phyloP scores from a whole-genome alignment of 1,284 basidiomycete genomes.

The Boletus chippewaensis region DNA sequence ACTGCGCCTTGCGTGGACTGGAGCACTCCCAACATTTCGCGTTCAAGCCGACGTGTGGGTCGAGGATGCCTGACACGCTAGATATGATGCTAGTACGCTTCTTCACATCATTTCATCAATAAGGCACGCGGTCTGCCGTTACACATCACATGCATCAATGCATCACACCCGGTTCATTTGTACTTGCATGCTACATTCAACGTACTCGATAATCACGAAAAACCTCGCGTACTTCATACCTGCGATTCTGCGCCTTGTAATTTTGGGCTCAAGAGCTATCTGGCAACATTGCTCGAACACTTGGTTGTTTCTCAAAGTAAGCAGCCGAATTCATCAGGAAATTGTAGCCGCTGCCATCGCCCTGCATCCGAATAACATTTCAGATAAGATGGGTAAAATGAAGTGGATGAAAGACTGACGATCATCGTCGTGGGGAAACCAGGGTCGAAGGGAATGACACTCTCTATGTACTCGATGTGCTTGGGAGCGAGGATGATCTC shows the following conservation, averaged over 20 bases:
- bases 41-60: too few relatives aligned
- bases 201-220: not conserved
- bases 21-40: too few relatives aligned
- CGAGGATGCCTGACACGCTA: too few relatives aligned
- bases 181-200: not conserved
- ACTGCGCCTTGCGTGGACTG: too few relatives aligned
- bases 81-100: too few relatives aligned
- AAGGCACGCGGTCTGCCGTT: too few relatives aligned
- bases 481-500: conserved; percentile 37
- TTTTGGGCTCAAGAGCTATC: conserved; percentile 6
- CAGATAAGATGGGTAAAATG: conserved; percentile 25
- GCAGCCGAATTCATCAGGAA: conserved; percentile 18
- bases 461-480: conserved; percentile 42
- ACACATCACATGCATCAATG: too few relatives aligned
- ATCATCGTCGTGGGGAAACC: conserved; percentile 40
- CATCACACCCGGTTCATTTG: too few relatives aligned
- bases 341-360: conserved; percentile 21
- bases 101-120: too few relatives aligned
- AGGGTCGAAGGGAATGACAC: conserved; percentile 35
- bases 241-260: not conserved
- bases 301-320: conserved; percentile 27
- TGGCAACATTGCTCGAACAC: conserved; percentile 16
- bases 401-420: conserved; percentile 26
- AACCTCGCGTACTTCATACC: not conserved
- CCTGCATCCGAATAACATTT: conserved; percentile 14